These are phyloP conservation scores for Straminergon stramineum DNA, from an alignment of 225 moss, liverwort and hornwort genomes.

Conservation along the genomic window DNA sequence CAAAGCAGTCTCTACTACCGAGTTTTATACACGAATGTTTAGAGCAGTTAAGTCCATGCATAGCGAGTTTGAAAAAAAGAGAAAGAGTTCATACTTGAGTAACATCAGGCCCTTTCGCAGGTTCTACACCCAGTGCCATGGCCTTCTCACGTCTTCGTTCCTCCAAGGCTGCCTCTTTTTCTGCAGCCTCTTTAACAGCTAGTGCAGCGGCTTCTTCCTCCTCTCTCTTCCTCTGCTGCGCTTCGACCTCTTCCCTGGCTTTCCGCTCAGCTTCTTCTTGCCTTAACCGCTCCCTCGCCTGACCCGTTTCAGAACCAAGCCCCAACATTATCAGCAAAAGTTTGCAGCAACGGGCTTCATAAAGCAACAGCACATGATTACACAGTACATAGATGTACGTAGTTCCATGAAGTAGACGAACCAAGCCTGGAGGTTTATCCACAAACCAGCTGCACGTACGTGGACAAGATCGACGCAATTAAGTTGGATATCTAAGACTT, in stretches of 20 bases:
- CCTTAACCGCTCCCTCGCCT: slow-evolving; percentile 82
- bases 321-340: background rate
- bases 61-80: background rate
- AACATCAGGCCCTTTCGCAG: slow-evolving; percentile 81
- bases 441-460: background rate
- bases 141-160: slow-evolving; percentile 84
- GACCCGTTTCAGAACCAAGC: background rate
- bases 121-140: slow-evolving; percentile 73
- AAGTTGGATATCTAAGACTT: background rate
- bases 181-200: slow-evolving; percentile 74
- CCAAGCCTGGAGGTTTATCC: background rate
- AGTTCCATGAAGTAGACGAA: background rate
- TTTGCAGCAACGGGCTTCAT: background rate
- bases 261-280: slow-evolving; percentile 66
- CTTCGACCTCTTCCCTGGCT: slow-evolving; percentile 68
- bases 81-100: slow-evolving; percentile 31
- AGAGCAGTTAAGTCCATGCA: background rate
- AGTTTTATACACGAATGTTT: background rate
- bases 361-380: background rate
- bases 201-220: slow-evolving; percentile 64
- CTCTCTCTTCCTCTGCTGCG: slow-evolving; percentile 56
- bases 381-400: background rate
- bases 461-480: background rate
- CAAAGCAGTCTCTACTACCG: background rate
- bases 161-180: slow-evolving; percentile 61